Conservation (phyloP, 352 stramenopile species). For the Globisporangium paroecandrum region DNA sequence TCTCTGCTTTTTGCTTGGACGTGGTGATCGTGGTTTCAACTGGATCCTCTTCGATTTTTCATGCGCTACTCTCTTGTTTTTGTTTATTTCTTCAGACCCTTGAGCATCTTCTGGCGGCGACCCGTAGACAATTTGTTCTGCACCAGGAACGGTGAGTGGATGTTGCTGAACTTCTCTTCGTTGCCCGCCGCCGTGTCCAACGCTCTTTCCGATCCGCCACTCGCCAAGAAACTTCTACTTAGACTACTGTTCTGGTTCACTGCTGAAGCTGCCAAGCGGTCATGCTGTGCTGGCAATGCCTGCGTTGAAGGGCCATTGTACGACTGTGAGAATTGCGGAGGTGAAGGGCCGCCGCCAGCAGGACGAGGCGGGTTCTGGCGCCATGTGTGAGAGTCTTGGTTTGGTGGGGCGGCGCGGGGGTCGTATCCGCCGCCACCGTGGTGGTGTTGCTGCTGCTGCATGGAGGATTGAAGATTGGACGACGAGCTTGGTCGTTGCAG, state of each 20-base stretch:
- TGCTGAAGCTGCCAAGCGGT: constrained; percentile 17
- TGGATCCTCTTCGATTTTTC: background rate
- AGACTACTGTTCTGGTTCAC: constrained; percentile 48
- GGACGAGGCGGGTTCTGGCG: constrained; percentile 45
- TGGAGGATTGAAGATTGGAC: constrained; percentile 20
- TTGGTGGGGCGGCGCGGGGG: constrained; percentile 17
- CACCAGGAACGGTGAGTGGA: constrained; percentile 81
- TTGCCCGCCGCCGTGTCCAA: constrained; percentile 44
- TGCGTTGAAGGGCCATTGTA: constrained; percentile 27
- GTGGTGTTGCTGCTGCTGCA: constrained; percentile 11
- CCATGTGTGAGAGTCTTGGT: constrained; percentile 65
- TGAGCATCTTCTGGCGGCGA: constrained; percentile 86
- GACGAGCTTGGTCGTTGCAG: constrained; percentile 18
- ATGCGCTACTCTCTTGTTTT: constrained; percentile 3
- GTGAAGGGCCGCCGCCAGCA: background rate
- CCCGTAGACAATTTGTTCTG: constrained; percentile 86
- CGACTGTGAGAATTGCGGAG: constrained; percentile 28
- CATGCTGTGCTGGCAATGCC: constrained; percentile 24
- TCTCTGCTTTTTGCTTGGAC: constrained; percentile 11
- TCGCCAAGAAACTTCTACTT: constrained; percentile 50
- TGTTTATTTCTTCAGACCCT: constrained; percentile 82
- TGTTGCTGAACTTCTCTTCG: constrained; percentile 84
- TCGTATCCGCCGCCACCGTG: constrained; percentile 18
- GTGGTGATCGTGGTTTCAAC: background rate
- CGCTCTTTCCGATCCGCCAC: constrained; percentile 19